Percentiles rank a stretch among this genome's conserved stretches.
These are phyloP conservation scores for Chaetoscypha palmicola DNA, from an alignment of 2,329 filamentous ascomycete species.

Conservation along the genomic window DNA sequence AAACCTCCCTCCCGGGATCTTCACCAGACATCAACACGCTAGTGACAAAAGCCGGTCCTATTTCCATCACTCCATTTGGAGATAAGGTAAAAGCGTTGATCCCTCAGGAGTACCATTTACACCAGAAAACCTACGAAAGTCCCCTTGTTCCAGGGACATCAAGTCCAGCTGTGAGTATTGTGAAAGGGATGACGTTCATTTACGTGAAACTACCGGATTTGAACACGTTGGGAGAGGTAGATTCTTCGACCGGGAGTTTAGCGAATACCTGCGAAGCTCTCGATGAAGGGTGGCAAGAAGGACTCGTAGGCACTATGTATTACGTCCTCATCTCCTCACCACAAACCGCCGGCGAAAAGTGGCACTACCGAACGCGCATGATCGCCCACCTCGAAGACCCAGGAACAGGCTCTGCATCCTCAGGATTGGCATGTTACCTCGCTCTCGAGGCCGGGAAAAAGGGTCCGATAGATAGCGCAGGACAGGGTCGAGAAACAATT, in stretches of 20 bases:
- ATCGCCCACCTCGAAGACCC: slow-evolving; percentile 46
- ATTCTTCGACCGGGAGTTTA: slow-evolving; percentile 25
- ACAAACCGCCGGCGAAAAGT: slow-evolving; percentile 20
- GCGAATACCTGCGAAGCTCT: slow-evolving; percentile 24
- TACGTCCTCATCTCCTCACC: slow-evolving; percentile 24
- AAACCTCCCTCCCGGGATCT: neutral
- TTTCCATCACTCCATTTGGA: slow-evolving; percentile 31
- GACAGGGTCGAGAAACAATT: slow-evolving; percentile 25
- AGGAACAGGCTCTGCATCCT: slow-evolving; percentile 56
- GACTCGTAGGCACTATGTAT: slow-evolving; percentile 21
- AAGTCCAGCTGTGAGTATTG: slow-evolving; percentile 51
- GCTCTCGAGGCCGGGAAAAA: no score
- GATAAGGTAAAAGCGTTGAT: slow-evolving; percentile 54
- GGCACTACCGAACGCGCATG: slow-evolving; percentile 52
- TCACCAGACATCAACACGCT: slow-evolving; percentile 31
- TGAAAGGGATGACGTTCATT: slow-evolving; percentile 69
- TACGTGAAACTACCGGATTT: slow-evolving; percentile 55
- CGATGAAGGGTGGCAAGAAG: slow-evolving; percentile 20
- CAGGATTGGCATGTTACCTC: slow-evolving; percentile 49
- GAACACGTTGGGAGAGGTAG: slow-evolving; percentile 35
- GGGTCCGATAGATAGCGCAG: slow-evolving; percentile 32
- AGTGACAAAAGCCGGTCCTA: slow-evolving; percentile 49
- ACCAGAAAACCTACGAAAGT: slow-evolving; percentile 31
- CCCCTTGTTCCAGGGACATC: slow-evolving; percentile 33
- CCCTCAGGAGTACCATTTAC: slow-evolving; percentile 60